These are phyloP conservation scores for Coemansia sp. DNA, from an alignment of 192 early-diverging fungal genomes.

Conservation along the genomic window DNA sequence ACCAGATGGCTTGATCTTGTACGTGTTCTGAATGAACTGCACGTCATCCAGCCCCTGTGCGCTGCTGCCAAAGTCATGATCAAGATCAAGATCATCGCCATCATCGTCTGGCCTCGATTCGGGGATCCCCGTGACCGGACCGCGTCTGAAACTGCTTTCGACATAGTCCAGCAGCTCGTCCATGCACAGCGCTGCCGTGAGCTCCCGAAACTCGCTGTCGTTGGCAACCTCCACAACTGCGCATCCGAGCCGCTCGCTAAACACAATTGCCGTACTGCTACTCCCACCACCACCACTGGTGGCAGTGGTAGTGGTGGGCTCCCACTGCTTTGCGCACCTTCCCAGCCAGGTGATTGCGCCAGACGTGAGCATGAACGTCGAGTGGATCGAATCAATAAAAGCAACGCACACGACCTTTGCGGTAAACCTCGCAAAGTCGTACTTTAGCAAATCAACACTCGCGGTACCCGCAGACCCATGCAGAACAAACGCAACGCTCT, in stretches of 20 bases:
- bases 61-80: background rate
- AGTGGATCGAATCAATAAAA: conserved; percentile 46
- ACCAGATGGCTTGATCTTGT: background rate
- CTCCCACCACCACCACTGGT: too few species aligned
- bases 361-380: conserved; percentile 19
- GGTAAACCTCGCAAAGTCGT: conserved; percentile 39
- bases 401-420: conserved; percentile 25
- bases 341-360: conserved; percentile 24
- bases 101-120: conserved; percentile 10
- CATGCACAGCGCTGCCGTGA: conserved; percentile 36
- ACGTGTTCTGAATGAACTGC: background rate
- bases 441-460: conserved; percentile 28
- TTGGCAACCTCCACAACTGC: conserved; percentile 25
- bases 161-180: conserved; percentile 31
- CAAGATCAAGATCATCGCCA: background rate
- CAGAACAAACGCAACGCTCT: conserved; percentile 31
- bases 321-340: conserved; percentile 28
- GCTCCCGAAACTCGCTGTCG: conserved; percentile 23
- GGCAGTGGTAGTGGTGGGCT: background rate
- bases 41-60: background rate
- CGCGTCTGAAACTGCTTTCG: conserved; percentile 22
- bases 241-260: conserved; percentile 19
- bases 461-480: conserved; percentile 39
- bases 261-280: background rate
- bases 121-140: conserved; percentile 8